These are phyloP conservation scores for Stylosanthes scabra DNA, from an alignment of 331 rosid species.

Conservation along the genomic window DNA sequence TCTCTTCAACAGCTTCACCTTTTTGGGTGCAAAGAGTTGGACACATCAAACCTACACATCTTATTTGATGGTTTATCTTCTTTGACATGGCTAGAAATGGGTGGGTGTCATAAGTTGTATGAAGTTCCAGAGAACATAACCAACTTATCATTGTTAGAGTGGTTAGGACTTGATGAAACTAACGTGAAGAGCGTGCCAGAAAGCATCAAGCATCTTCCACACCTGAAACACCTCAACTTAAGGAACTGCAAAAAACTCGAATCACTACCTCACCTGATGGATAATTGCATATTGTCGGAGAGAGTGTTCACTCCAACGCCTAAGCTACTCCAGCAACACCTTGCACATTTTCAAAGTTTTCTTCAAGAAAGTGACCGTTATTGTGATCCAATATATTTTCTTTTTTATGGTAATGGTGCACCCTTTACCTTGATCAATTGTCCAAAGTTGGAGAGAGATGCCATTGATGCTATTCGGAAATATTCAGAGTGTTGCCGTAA, in stretches of 20 bases:
- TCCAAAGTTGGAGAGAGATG: not conserved
- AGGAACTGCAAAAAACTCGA: not conserved
- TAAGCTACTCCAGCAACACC: not conserved
- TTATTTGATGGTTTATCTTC: not conserved
- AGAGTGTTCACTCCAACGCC: not conserved
- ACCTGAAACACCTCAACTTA: not conserved
- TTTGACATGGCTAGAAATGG: not conserved
- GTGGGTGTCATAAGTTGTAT: not conserved
- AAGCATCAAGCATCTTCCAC: slow-evolving; percentile 3
- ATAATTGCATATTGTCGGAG: not conserved
- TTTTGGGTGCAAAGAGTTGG: not conserved
- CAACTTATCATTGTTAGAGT: not conserved
- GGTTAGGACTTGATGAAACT: not conserved
- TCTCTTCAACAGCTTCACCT: not conserved
- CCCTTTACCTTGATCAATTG: not conserved
- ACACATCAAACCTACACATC: not conserved
- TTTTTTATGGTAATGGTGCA: not conserved
- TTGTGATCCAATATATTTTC: too few relatives aligned
- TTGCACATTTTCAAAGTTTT: not conserved
- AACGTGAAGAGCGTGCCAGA: not conserved
- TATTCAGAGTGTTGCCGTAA: too few relatives aligned
- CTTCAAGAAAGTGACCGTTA: not conserved
- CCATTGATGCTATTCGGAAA: not conserved
- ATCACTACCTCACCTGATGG: not conserved
- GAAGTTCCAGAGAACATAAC: slow-evolving; percentile 2